phyloP scores from a whole-genome alignment of 108 stramenopile species.

The Nitzschia inconspicua region DNA sequence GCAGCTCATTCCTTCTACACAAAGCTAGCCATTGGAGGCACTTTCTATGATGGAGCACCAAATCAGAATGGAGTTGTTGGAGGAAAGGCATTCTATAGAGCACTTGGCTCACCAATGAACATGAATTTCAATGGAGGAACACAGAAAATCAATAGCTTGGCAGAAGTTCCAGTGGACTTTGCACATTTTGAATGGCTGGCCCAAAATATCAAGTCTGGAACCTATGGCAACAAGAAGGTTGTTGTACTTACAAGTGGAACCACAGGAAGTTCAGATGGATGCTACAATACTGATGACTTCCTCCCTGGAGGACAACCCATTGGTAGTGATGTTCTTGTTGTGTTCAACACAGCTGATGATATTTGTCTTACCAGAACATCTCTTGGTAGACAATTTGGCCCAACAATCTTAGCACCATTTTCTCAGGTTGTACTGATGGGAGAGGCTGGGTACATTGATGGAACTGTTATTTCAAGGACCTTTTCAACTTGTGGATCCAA shows the following conservation, averaged over 20 bases:
- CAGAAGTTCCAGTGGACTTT: neutral
- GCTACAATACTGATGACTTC: neutral
- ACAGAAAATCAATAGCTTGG: neutral
- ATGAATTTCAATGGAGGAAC: constrained; percentile 2
- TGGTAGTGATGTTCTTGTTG: constrained; percentile 5
- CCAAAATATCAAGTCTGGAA: neutral
- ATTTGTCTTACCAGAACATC: neutral
- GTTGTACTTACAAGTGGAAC: neutral
- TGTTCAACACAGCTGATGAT: constrained; percentile 17
- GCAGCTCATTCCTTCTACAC: constrained; percentile 1
- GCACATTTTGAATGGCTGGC: constrained; percentile 3
- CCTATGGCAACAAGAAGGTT: neutral
- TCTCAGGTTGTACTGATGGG: constrained; percentile 13
- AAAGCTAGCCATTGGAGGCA: constrained; percentile 1
- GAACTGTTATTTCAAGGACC: constrained; percentile 4
- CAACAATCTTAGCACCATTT: constrained; percentile 19
- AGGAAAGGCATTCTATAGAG: neutral
- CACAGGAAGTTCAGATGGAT: too few species aligned
- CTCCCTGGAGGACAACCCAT: neutral
- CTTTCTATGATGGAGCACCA: neutral
- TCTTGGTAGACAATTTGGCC: constrained; percentile 13
- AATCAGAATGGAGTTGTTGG: neutral
- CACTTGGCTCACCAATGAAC: too few species aligned
- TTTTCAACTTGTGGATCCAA: constrained; percentile 1
- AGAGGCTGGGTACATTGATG: constrained; percentile 12